phyloP scores from a whole-genome alignment of 306 rosid species.

The Cicer bijugum region DNA sequence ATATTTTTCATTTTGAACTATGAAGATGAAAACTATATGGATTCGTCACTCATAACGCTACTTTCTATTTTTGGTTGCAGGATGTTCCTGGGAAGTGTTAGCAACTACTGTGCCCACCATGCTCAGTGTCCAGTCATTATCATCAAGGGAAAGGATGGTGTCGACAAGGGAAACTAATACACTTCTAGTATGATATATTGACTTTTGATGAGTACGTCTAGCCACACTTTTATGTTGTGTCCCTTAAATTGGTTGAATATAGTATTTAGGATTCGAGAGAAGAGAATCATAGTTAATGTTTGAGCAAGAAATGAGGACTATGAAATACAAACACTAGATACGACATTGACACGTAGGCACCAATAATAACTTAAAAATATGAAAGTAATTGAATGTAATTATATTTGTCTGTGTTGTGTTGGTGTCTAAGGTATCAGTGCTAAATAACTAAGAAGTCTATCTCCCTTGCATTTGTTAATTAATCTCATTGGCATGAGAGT shows the following conservation, averaged over 20 bases:
- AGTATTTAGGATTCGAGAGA: not conserved
- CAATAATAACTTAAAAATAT: too few relatives aligned
- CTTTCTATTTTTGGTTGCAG: conserved; percentile 45
- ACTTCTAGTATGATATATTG: conserved; percentile 37
- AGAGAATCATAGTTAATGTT: not conserved
- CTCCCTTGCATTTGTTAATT: conserved; percentile 1
- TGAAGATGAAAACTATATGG: not conserved
- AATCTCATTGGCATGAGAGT: conserved; percentile 7
- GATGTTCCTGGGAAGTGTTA: conserved; percentile 96
- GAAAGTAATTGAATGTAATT: too few relatives aligned
- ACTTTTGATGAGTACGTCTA: conserved; percentile 30
- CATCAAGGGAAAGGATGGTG: conserved; percentile 59
- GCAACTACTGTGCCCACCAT: conserved; percentile 81
- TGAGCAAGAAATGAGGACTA: not conserved
- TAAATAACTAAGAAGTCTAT: not conserved
- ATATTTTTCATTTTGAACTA: not conserved
- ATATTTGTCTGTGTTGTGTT: too few relatives aligned
- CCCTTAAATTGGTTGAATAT: not conserved
- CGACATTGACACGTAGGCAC: too few relatives aligned
- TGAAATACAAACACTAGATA: too few relatives aligned
- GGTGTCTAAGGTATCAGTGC: too few relatives aligned
- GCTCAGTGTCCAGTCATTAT: conserved; percentile 74
- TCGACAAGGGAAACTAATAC: conserved; percentile 48
- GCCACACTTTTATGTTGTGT: conserved; percentile 37
- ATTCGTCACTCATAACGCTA: conserved; percentile 8